These are phyloP conservation scores for Gonapodya sp. DNA, from an alignment of 192 early-diverging fungal species.

Conservation along the genomic window DNA sequence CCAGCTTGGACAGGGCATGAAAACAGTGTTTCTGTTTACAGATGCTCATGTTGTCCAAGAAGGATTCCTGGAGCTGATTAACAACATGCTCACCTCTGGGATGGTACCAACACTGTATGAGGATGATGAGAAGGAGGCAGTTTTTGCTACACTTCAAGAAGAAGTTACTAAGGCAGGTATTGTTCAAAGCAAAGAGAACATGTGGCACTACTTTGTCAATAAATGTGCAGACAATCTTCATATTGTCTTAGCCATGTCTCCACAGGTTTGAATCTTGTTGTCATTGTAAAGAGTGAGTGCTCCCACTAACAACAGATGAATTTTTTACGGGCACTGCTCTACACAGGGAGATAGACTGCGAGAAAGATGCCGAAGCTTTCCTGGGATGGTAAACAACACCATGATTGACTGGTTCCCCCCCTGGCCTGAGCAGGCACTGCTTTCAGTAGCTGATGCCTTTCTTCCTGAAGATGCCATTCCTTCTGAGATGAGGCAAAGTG, in stretches of 20 bases:
- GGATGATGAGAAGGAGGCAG: slow-evolving; percentile 48
- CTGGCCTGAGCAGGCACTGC: slow-evolving; percentile 40
- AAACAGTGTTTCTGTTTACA: slow-evolving; percentile 51
- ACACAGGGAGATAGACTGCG: slow-evolving; percentile 56
- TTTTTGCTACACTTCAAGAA: slow-evolving; percentile 38
- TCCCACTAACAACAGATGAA: background rate
- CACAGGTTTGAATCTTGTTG: slow-evolving; percentile 36
- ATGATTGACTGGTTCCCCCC: slow-evolving; percentile 57
- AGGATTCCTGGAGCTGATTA: slow-evolving; percentile 51
- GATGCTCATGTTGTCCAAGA: slow-evolving; percentile 59
- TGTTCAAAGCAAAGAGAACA: slow-evolving; percentile 46
- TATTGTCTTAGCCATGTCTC: slow-evolving; percentile 59
- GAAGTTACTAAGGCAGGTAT: slow-evolving; percentile 48
- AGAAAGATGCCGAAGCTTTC: slow-evolving; percentile 53
- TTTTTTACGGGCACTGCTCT: slow-evolving; percentile 33
- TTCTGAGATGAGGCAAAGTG: slow-evolving; percentile 37
- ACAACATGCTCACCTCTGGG: slow-evolving; percentile 57
- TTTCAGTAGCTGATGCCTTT: slow-evolving; percentile 47
- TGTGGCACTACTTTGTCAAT: slow-evolving; percentile 61
- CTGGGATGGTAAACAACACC: slow-evolving; percentile 45
- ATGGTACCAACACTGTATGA: slow-evolving; percentile 54
- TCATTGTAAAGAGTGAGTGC: background rate
- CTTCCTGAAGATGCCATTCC: slow-evolving; percentile 47
- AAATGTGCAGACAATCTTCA: slow-evolving; percentile 53
- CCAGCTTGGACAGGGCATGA: slow-evolving; percentile 42